Evolutionary conservation across 1,284 basidiomycete species (phyloP).

Genomic region (Tilletia walkeri): DNA sequence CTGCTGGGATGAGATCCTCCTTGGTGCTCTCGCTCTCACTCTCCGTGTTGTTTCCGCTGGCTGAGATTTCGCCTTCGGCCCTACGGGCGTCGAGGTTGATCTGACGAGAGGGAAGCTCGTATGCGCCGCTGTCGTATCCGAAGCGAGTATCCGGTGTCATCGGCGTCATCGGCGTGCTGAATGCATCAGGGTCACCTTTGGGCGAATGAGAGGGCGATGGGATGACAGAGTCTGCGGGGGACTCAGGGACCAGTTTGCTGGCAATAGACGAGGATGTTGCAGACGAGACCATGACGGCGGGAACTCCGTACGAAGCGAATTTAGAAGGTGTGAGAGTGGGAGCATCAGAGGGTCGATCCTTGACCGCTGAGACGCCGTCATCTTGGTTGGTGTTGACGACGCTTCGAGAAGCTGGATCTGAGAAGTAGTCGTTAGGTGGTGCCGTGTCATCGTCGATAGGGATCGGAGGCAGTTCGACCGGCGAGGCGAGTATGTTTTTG

Average conservation of each 20-base stretch:
- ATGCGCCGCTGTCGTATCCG: too few relatives aligned
- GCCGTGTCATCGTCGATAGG: not conserved
- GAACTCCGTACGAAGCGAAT: not conserved
- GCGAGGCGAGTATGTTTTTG: not conserved
- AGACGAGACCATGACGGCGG: not conserved
- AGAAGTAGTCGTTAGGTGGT: not conserved
- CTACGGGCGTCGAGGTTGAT: not conserved
- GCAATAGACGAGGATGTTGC: conserved; percentile 6
- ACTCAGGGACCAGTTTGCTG: not conserved
- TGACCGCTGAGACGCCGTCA: too few relatives aligned
- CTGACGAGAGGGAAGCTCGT: too few relatives aligned
- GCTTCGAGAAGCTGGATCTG: not conserved
- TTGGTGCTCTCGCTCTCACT: conserved; percentile 6
- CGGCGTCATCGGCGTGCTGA: too few relatives aligned
- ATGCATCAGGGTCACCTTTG: too few relatives aligned
- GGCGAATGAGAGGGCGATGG: too few relatives aligned
- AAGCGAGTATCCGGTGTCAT: too few relatives aligned
- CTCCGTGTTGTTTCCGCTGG: not conserved
- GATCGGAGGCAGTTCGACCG: not conserved
- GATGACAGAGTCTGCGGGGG: too few relatives aligned
- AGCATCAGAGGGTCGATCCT: too few relatives aligned
- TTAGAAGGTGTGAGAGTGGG: too few relatives aligned
- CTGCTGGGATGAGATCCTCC: conserved; percentile 12
- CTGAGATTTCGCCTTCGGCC: not conserved
- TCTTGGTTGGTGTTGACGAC: too few relatives aligned